Base-by-base conservation (phyloP, 805 yeast species). In the Yamadazyma sp. region DNA sequence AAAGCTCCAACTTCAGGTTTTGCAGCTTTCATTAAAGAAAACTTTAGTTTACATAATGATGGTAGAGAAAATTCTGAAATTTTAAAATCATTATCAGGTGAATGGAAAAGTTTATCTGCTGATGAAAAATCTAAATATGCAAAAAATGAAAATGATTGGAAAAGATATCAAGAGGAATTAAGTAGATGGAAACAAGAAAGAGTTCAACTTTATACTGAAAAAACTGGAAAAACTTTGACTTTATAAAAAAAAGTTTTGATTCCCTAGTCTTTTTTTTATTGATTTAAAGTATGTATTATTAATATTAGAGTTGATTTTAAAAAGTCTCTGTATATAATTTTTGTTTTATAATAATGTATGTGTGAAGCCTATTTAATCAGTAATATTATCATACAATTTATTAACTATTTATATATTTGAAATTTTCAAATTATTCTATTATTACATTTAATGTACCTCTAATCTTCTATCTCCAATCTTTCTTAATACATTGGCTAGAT, bases 401-500 rank as follows among this genome's bases (percentile, higher is more conserved):
- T n/a, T n/a, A n/a, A n/a, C n/a, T n/a, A n/a, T n/a, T n/a, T n/a
- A n/a, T n/a, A n/a, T n/a, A n/a, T n/a, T n/a, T n/a, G n/a, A n/a
- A n/a, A n/a, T n/a, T n/a, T n/a, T n/a, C n/a, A n/a, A n/a, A n/a
- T n/a, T n/a, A n/a, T n/a, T n/a, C n/a, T n/a, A n/a, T n/a, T n/a
- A n/a, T n/a, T n/a, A n/a, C n/a, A n/a, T n/a, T n/a, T n/a, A n/a
- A n/a, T n/a, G n/a, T n/a, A n/a, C n/a, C n/a, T 35, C 38, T 18
- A 35, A 10, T 20, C 33, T 28, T 18, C 35, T 39, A 13, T 43
- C 43, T 8, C 50, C 49, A 2, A 48, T 29, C 16, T 37, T 40
- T 23, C 33, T 36, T 27, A 72, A 51, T 24, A 69, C 73, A 19
- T 58, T 47, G 25, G 52, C 62, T 38, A 75, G 50, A 28, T 61